Evolutionary conservation across 257 asterid species (phyloP), one percentile per base, ranked within the genome.

Genomic region (Fraxinus americana): DNA sequence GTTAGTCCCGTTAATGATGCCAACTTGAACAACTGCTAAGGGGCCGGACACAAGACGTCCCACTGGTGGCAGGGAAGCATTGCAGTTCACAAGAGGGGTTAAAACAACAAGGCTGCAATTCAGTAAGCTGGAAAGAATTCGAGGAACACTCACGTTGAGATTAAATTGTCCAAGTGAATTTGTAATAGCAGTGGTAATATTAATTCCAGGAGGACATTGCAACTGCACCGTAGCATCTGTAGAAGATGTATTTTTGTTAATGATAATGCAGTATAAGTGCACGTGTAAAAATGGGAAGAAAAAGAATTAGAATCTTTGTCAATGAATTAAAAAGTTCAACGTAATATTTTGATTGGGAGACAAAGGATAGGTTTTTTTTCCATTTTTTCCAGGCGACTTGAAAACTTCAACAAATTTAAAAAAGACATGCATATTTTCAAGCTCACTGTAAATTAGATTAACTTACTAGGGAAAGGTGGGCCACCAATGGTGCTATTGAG

Each of bases 1-100:
- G n/a, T 7, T 1, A 39, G 12, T 39, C 43, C 57, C 19, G 6
- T 14, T 13, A 48, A 3, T 0, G 5, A 1, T 3, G 0, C n/a
- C n/a, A n/a, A 48, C 0, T 11, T 7, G n/a, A 13, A 0, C 6
- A 48, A 48, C 0, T 0, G 0, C 0, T 12, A 48, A 48, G 6
- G 0, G 0, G 16, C 0, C 0, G 7, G 59, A 48, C 59, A 4
- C 59, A 2, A 48, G 21, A 48, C n/a, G 4, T 12, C 59, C 59
- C 5, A 0, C 1, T 3, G 0, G 0, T 14, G n/a, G n/a, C 17
- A 48, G 21, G n/a, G 59, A 48, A 48, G n/a, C 59, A 48, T 48
- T 48, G 59, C 59, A 48, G 0, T 16, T 48, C 4, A 1, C 59
- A 16, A 48, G 59, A 13, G 59, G 59, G 3, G 59, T 48, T 0